Evolutionary conservation across 1,139 yeast species (phyloP).

Genomic region (Nakaseomyces glabratus): DNA sequence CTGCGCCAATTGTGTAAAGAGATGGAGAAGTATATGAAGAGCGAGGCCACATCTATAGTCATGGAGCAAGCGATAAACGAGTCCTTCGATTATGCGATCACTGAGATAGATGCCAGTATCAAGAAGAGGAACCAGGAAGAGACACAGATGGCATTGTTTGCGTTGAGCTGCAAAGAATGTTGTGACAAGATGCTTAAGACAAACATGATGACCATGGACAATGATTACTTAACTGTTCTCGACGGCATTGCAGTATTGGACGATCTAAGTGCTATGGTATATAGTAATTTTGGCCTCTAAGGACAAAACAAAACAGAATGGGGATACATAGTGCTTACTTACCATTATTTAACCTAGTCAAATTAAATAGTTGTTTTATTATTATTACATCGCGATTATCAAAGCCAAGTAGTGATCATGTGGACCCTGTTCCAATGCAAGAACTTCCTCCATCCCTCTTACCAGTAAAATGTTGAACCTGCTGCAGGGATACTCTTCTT

Average conservation of each 20-base stretch:
- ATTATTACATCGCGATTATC: too few species aligned
- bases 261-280: slow-evolving; percentile 83
- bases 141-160: slow-evolving; percentile 25
- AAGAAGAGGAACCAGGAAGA: slow-evolving; percentile 15
- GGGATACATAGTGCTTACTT: too few species aligned
- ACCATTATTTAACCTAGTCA: too few species aligned
- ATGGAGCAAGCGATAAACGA: slow-evolving; percentile 25
- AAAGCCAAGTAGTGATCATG: too few species aligned
- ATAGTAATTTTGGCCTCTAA: slow-evolving; percentile 58
- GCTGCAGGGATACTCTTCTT: too few species aligned
- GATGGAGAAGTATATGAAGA: slow-evolving; percentile 35
- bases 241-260: slow-evolving; percentile 61
- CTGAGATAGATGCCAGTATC: slow-evolving; percentile 23
- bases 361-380: too few species aligned
- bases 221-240: slow-evolving; percentile 32
- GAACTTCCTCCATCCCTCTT: too few species aligned
- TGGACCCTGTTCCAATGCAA: too few species aligned
- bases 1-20: slow-evolving; percentile 37
- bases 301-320: too few species aligned
- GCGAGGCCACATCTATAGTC: slow-evolving; percentile 23
- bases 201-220: slow-evolving; percentile 40
- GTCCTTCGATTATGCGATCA: slow-evolving; percentile 24
- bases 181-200: slow-evolving; percentile 46
- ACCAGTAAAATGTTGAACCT: too few species aligned
- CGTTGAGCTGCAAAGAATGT: slow-evolving; percentile 26